Base-by-base conservation (phyloP, 768 basidiomycete species). In the Amanita exitialis region DNA sequence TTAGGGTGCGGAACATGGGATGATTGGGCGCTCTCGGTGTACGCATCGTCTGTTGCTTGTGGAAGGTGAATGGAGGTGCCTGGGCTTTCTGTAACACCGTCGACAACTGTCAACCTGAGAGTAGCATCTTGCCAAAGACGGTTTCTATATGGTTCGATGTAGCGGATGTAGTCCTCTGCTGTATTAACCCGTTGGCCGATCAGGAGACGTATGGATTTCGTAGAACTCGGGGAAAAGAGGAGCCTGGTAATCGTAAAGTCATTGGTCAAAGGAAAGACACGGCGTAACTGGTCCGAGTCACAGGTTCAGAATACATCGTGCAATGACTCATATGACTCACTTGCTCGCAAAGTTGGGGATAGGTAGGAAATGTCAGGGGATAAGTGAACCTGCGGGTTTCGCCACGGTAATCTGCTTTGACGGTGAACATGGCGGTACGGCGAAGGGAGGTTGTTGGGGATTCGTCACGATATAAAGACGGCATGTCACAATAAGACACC, bases 361-460 rank as follows among this genome's bases (percentile, higher is more conserved):
- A 87, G 1, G 79, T 65, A 41, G 87, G 87, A 59, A 90, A 86
- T 15, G 67, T 57, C 36, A 65, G 60, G 15, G 69, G 54, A 56
- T 87, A 85, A 2, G 76, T 67, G 57, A 86, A 72, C 57, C 77
- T 86, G 58, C 87, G 78, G 51, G 79, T 86, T 63, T 89, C 83
- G 27, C 69, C 67, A 49, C 75, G 69, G 63, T 86, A 88, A 18
- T 83, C 84, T n/a, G 80, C 85, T 66, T 90, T 90, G 61, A 89
- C 76, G 51, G 79, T 78, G 71, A 88, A 87, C 78, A 83, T 82
- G 67, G 70, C 65, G 57, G 56, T 32, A 23, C 42, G 63, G 34
- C 12, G 34, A 57, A 56, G 61, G 56, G 54, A 55, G 50, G 54
- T 39, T 13, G 37, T 6, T 16, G 23, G 32, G 21, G 18, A 16